phyloP scores from a whole-genome alignment of 73 alveolate genomes.

The Paraurostyla sp. region DNA sequence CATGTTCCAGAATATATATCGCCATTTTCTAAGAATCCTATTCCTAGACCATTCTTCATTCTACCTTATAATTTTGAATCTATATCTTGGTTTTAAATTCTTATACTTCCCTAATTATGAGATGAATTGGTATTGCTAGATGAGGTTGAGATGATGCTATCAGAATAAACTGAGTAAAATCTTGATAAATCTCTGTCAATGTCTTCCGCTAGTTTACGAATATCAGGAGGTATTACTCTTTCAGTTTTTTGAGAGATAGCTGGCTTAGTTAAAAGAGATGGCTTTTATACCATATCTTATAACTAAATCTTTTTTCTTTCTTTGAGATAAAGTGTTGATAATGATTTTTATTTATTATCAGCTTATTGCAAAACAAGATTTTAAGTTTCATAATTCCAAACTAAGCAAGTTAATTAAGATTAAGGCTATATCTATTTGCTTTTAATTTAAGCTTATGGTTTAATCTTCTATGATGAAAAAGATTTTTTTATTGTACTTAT shows the following conservation, averaged over 20 bases:
- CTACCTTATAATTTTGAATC: slow-evolving; percentile 13
- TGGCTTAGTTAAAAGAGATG: neutral
- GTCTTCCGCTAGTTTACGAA: slow-evolving; percentile 12
- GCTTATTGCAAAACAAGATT: neutral
- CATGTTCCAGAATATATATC: slow-evolving; percentile 42
- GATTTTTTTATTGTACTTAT: slow-evolving; percentile 2
- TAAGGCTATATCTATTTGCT: neutral
- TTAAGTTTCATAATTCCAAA: slow-evolving; percentile 20
- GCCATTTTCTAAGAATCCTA: slow-evolving; percentile 49
- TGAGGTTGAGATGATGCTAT: neutral
- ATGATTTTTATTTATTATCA: neutral
- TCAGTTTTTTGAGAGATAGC: neutral
- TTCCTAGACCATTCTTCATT: slow-evolving; percentile 41
- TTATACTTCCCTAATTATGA: neutral
- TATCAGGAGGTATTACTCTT: neutral
- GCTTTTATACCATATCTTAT: neutral
- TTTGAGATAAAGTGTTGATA: slow-evolving; percentile 13
- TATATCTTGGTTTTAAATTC: slow-evolving; percentile 13
- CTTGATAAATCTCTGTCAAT: slow-evolving; percentile 35
- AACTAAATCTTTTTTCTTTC: slow-evolving; percentile 32
- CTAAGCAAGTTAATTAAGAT: neutral
- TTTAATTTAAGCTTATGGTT: neutral
- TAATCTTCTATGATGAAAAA: neutral
- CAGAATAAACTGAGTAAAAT: neutral
- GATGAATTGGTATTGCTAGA: neutral